A percentile compares a stretch with the other conserved stretches of the same genome.
phyloP scores from a whole-genome alignment of 257 asterid genomes.

The Fraxinus cuspidata region DNA sequence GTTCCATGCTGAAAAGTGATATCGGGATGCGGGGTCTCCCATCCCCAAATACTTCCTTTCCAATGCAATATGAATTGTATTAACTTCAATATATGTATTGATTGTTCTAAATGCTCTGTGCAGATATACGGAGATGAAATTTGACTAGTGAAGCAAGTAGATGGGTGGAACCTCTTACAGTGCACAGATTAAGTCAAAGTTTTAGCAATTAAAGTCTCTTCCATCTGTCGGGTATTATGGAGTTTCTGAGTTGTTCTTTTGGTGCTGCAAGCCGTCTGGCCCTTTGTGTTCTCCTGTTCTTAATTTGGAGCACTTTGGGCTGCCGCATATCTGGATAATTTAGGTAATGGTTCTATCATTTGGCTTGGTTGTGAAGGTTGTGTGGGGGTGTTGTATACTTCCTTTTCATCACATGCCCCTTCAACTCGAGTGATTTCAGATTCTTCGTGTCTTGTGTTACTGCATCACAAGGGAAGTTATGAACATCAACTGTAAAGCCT shows the following conservation, averaged over 20 bases:
- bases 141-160: slow-evolving; percentile 63
- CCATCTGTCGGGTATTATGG: slow-evolving; percentile 57
- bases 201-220: slow-evolving; percentile 37
- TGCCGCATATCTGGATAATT: slow-evolving; percentile 59
- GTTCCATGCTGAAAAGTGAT: too few species aligned
- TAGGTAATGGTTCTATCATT: slow-evolving; percentile 41
- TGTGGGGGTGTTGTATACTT: too few species aligned
- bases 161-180: slow-evolving; percentile 43
- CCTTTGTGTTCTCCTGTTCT: slow-evolving; percentile 59
- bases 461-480: too few species aligned
- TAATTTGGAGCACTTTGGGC: slow-evolving; percentile 78
- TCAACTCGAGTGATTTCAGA: too few species aligned
- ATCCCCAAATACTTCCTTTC: too few species aligned
- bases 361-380: too few species aligned
- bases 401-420: too few species aligned
- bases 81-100: too few species aligned
- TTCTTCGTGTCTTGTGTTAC: too few species aligned
- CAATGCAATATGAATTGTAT: too few species aligned
- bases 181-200: slow-evolving; percentile 45
- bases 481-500: too few species aligned
- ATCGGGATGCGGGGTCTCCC: too few species aligned
- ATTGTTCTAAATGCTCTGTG: slow-evolving; percentile 14
- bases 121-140: slow-evolving; percentile 97
- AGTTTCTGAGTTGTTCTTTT: slow-evolving; percentile 50
- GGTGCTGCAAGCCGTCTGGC: slow-evolving; percentile 67